Evolutionary conservation across 305 asterid species (phyloP).

Genomic region (Plantago lanceolata): DNA sequence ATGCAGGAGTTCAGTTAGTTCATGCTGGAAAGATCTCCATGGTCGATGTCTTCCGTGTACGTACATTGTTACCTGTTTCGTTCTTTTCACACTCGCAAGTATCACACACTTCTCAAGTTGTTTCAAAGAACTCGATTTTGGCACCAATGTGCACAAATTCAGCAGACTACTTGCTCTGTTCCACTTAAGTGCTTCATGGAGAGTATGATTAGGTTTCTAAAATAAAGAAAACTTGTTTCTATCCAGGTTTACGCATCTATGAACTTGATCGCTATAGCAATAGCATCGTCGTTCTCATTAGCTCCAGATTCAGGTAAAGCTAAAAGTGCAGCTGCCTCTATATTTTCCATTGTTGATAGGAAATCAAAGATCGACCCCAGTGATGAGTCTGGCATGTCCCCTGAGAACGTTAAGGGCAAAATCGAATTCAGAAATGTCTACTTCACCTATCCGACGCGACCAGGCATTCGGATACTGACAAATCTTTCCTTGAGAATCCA

Average conservation of each 20-base stretch:
- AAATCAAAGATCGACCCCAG: slow-evolving; percentile 5
- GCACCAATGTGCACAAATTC: no score
- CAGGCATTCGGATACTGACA: slow-evolving; percentile 1
- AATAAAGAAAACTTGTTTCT: neutral
- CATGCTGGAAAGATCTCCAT: neutral
- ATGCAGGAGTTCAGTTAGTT: slow-evolving; percentile 3
- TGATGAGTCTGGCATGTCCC: slow-evolving; percentile 6
- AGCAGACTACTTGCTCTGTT: no score
- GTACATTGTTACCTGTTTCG: neutral
- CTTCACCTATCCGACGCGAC: slow-evolving; percentile 1
- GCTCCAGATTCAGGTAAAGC: neutral
- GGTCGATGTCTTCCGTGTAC: slow-evolving; percentile 6
- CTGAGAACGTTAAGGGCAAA: neutral
- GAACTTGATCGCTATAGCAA: slow-evolving; percentile 3
- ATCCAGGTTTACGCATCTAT: neutral
- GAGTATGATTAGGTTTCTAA: no score
- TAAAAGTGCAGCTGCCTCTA: slow-evolving; percentile 1
- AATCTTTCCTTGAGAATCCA: slow-evolving; percentile 5
- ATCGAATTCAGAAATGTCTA: slow-evolving; percentile 1
- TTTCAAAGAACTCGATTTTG: neutral
- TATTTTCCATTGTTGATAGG: slow-evolving; percentile 7
- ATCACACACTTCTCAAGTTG: no score
- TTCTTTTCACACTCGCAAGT: no score
- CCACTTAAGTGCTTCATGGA: no score
- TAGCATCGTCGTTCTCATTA: neutral